phyloP scores from a whole-genome alignment of 169 alveolate genomes.

The Cryptosporidium baileyi region DNA sequence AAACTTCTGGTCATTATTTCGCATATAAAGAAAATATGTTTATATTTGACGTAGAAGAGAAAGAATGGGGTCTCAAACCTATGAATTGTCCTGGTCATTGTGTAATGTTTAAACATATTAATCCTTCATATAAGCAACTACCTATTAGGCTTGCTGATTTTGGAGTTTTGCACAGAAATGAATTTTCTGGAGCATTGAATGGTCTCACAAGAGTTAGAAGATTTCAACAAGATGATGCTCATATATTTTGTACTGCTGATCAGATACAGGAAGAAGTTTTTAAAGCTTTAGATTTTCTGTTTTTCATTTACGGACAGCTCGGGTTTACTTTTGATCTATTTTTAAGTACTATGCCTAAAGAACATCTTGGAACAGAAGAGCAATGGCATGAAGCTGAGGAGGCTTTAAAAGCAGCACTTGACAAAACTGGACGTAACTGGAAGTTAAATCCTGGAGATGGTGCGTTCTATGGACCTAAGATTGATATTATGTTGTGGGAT shows the following conservation, averaged over 20 bases:
- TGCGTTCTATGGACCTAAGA: constrained; percentile 99
- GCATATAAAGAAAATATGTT: constrained; percentile 83
- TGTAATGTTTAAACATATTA: constrained; percentile 88
- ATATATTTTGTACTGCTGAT: constrained; percentile 96
- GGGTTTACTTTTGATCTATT: constrained; percentile 92
- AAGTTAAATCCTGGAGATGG: constrained; percentile 98
- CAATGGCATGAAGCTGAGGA: constrained; percentile 96
- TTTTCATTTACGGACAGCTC: constrained; percentile 90
- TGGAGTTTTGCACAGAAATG: constrained; percentile 99
- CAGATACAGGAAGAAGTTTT: constrained; percentile 92
- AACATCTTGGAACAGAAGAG: constrained; percentile 92
- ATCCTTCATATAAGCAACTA: constrained; percentile 93
- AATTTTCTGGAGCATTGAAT: constrained; percentile 96
- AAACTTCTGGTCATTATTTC: constrained; percentile 97
- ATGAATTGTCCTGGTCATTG: constrained; percentile 99
- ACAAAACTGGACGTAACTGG: constrained; percentile 91
- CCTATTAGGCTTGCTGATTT: constrained; percentile 98
- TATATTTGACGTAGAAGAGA: constrained; percentile 90
- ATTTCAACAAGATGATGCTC: constrained; percentile 99
- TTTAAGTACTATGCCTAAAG: constrained; percentile 96
- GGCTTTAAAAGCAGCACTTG: constrained; percentile 90
- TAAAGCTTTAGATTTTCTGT: constrained; percentile 89
- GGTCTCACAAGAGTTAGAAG: constrained; percentile 98
- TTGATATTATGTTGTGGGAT: constrained; percentile 95
- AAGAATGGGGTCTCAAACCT: constrained; percentile 98